Evolutionary conservation across 805 yeast species (phyloP).

Genomic region (Nakazawaea molendinolei): DNA sequence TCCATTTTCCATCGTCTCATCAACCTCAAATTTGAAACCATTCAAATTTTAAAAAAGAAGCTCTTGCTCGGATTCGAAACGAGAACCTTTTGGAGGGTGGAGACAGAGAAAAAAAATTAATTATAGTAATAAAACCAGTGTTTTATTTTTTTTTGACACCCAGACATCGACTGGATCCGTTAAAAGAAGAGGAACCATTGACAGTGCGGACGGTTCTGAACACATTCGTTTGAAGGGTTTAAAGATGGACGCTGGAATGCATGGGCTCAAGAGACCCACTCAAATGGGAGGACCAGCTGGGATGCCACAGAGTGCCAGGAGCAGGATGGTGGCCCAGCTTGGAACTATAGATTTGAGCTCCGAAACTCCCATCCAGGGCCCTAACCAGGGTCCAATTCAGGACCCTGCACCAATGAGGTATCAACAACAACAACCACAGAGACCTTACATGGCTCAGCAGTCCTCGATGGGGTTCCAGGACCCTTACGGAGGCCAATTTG

Average conservation of each 20-base stretch:
- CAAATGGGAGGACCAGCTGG: slow-evolving; percentile 15
- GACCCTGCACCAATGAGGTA: slow-evolving; percentile 13
- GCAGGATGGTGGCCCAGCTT: slow-evolving; percentile 30
- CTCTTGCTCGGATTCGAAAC: too few species aligned
- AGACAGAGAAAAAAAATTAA: too few species aligned
- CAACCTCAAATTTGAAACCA: too few species aligned
- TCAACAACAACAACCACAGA: slow-evolving; percentile 11
- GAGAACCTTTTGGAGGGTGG: too few species aligned
- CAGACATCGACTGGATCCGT: too few species aligned
- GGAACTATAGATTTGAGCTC: slow-evolving; percentile 39
- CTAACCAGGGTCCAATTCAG: slow-evolving; percentile 2
- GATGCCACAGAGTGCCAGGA: slow-evolving; percentile 23
- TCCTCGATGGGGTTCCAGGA: slow-evolving; percentile 1
- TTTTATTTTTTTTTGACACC: too few species aligned
- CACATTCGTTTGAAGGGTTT: neutral
- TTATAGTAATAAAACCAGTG: too few species aligned
- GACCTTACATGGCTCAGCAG: neutral
- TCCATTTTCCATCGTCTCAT: too few species aligned
- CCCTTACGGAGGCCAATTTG: too few species aligned
- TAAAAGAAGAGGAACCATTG: too few species aligned
- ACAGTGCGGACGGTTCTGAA: too few species aligned
- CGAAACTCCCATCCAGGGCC: slow-evolving; percentile 28
- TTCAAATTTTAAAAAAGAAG: too few species aligned
- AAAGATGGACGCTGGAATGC: slow-evolving; percentile 29
- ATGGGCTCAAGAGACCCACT: slow-evolving; percentile 17